These are phyloP conservation scores for Aspergillus ustus DNA, from an alignment of 2,329 filamentous ascomycete genomes.

Conservation along the genomic window DNA sequence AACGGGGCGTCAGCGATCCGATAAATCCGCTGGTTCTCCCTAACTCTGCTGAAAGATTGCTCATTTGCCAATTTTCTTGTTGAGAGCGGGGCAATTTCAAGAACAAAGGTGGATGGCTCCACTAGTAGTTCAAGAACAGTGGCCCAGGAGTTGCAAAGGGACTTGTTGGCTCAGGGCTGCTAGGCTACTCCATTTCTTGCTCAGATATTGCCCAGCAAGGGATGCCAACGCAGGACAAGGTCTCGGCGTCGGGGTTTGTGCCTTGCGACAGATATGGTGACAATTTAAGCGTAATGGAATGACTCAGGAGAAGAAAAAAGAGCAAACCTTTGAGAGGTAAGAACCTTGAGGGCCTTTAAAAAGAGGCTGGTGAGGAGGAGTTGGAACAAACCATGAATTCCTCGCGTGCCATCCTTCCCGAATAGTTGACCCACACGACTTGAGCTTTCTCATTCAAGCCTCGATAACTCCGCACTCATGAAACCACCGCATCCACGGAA, in stretches of 20 bases:
- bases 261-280: background rate
- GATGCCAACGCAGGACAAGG: background rate
- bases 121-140: background rate
- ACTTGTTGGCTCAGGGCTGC: background rate
- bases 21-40: slow-evolving; percentile 3
- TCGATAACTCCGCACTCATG: background rate
- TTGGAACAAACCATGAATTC: slow-evolving; percentile 3
- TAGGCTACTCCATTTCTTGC: slow-evolving; percentile 2
- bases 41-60: background rate
- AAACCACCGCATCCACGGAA: background rate
- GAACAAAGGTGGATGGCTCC: background rate
- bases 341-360: background rate
- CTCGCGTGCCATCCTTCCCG: slow-evolving; percentile 27
- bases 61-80: background rate
- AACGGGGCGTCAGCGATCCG: background rate
- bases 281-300: background rate
- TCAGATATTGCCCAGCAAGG: background rate
- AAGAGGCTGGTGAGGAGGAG: background rate
- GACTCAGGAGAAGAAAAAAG: background rate
- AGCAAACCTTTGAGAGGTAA: too few relatives aligned
- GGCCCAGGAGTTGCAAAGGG: background rate
- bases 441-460: background rate
- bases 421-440: background rate
- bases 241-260: background rate
- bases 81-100: background rate